Evolutionary conservation across 176 grass and related monocot genomes (phyloP).

Genomic region (Eremochloa ophiuroides): DNA sequence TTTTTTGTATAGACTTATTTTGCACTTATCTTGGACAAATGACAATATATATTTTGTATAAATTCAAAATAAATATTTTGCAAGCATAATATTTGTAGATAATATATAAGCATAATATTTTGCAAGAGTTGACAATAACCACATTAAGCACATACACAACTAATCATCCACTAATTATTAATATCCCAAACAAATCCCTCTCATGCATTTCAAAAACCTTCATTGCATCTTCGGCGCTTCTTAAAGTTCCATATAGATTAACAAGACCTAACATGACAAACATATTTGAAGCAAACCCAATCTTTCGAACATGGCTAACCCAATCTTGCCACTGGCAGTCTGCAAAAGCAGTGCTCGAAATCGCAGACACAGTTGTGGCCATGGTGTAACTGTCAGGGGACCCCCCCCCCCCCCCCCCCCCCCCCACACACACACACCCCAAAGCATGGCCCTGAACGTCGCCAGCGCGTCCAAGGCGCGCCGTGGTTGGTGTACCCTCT

Average conservation of each 20-base stretch:
- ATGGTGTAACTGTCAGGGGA: slow-evolving; percentile 61
- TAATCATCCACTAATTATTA: no score
- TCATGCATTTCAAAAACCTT: slow-evolving; percentile 67
- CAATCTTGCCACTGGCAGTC: background rate
- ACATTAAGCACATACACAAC: no score
- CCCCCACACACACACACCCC: no score
- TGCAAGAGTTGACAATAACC: no score
- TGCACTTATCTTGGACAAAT: no score
- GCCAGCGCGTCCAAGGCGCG: slow-evolving; percentile 44
- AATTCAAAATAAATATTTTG: no score
- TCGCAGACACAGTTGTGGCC: slow-evolving; percentile 42
- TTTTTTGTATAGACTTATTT: no score
- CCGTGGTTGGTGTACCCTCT: slow-evolving; percentile 48
- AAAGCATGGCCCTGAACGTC: slow-evolving; percentile 44
- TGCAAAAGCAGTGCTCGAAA: slow-evolving; percentile 14
- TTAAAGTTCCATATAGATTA: slow-evolving; percentile 32
- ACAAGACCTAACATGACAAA: slow-evolving; percentile 74
- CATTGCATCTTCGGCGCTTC: slow-evolving; percentile 33
- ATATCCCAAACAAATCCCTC: slow-evolving; percentile 67
- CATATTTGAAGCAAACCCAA: slow-evolving; percentile 46
- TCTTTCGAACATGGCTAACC: slow-evolving; percentile 41
- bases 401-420: no score
- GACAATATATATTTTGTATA: no score
- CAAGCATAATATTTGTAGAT: no score
- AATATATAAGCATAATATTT: no score